phyloP scores from a whole-genome alignment of 192 early-diverging fungal species.

The Backusella liffmaniae region DNA sequence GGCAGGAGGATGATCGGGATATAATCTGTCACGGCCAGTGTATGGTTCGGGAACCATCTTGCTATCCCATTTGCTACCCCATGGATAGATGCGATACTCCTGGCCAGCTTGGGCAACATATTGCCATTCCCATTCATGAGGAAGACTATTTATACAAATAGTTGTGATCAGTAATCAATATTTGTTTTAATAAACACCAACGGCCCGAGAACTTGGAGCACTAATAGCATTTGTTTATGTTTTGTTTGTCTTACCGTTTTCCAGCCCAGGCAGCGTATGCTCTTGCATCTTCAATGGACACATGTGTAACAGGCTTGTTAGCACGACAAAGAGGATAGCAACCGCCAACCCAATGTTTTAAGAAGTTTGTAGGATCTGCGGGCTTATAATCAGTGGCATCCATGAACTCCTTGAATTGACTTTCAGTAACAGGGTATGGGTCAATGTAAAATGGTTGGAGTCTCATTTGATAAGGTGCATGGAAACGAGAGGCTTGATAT shows the following conservation, averaged over 20 bases:
- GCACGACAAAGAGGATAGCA: constrained; percentile 10
- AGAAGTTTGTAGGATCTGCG: constrained; percentile 24
- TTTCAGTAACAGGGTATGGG: constrained; percentile 20
- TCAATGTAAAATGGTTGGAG: constrained; percentile 24
- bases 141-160: constrained; percentile 14
- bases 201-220: background rate
- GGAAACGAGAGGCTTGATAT: constrained; percentile 18
- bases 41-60: constrained; percentile 9
- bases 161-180: background rate
- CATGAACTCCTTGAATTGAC: constrained; percentile 22
- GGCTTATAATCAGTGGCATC: constrained; percentile 23
- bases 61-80: constrained; percentile 23
- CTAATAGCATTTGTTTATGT: background rate
- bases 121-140: constrained; percentile 31
- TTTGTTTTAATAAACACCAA: background rate
- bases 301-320: constrained; percentile 26
- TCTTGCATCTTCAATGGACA: constrained; percentile 29
- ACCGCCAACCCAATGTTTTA: constrained; percentile 24
- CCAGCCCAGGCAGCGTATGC: constrained; percentile 26
- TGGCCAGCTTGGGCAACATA: constrained; percentile 24
- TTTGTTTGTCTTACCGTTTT: constrained; percentile 17
- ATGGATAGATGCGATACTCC: constrained; percentile 20
- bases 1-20: constrained; percentile 22
- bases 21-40: constrained; percentile 22
- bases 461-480: constrained; percentile 17